Evolutionary conservation across 768 basidiomycete species (phyloP), one percentile per base, ranked within the genome.

Genomic region (Ramaria sp.): DNA sequence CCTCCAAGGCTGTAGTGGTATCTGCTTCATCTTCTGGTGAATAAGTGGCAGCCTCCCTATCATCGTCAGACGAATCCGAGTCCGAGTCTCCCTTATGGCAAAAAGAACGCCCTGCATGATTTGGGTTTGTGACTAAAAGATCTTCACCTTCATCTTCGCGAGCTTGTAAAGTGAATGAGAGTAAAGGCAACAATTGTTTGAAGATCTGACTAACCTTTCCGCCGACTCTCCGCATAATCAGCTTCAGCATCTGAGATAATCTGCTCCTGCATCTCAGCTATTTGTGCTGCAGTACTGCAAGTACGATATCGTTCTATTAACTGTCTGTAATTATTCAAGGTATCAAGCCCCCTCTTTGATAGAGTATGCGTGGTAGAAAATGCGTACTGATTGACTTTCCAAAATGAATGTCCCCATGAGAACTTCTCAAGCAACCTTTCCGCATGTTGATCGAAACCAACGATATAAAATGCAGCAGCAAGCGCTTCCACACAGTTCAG

Each of bases 401-500:
- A 88, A 69, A 98, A 98, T 2, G 89, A 78, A 20, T 76, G 78
- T 2, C 90, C 95, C 94, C 95, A 97, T 8, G 90, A 86, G 64
- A 98, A 99, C 7, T 79, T 82, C 51, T 74, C 75, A 30, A 98
- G 67, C 20, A 99, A 65, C 24, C 74, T 73, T 50, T 93, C 86
- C 0, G 90, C 94, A 63, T 91, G 85, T 0, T 75, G 64, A 59
- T 87, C 77, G 58, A 92, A 90, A 0, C 94, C 91, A 0, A 89
- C 87, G 61, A 98, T 86, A 66, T 90, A 96, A 61, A 99, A 94
- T 0, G 92, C 87, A 0, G 95, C 96, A 0, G 96, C 94, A 4
- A 97, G 76, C 0, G 90, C 89, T 67, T 95, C 93, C 27, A 89
- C 94, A 59, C 95, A 97, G 62, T 95, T 97, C 38, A 99, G 73